A percentile compares a stretch with the other conserved stretches of the same genome.
phyloP scores from a whole-genome alignment of 805 yeast species.

The Metschnikowia cubensis region DNA sequence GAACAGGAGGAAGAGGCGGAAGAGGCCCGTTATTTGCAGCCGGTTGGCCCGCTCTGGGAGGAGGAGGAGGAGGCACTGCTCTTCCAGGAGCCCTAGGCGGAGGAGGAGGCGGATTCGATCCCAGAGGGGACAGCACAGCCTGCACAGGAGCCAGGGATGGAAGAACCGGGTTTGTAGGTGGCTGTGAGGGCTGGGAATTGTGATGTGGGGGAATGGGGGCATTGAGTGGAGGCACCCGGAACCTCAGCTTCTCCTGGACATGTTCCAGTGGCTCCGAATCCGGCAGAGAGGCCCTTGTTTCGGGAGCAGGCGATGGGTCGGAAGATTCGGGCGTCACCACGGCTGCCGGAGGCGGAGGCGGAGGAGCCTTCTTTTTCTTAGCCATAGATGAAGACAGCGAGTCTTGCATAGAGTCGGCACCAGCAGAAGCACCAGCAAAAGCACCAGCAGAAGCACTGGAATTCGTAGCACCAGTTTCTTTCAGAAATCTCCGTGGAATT shows the following conservation, averaged over 20 bases:
- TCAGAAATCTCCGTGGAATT: constrained; percentile 48
- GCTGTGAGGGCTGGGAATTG: neutral
- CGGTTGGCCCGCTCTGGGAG: neutral
- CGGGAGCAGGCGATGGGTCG: constrained; percentile 7
- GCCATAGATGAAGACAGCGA: neutral
- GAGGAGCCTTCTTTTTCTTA: constrained; percentile 2
- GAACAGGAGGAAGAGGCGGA: neutral
- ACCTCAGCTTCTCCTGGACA: constrained; percentile 2
- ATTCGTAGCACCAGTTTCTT: too few relatives aligned
- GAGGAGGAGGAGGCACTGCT: constrained; percentile 5
- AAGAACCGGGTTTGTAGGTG: neutral
- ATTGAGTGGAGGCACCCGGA: constrained; percentile 12
- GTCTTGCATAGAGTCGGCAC: neutral
- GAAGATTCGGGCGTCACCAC: neutral
- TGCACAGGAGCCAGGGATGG: too few relatives aligned
- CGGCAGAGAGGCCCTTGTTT: constrained; percentile 3
- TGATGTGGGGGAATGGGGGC: constrained; percentile 8
- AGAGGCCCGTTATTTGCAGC: neutral
- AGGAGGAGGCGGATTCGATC: neutral
- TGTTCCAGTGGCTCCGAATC: neutral
- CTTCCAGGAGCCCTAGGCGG: neutral
- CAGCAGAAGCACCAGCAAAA: too few relatives aligned
- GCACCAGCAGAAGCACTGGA: too few relatives aligned
- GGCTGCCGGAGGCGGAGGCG: constrained; percentile 2
- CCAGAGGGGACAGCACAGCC: neutral